These are phyloP conservation scores for Tulasnella sp. DNA, from an alignment of 768 basidiomycete species.

Conservation along the genomic window DNA sequence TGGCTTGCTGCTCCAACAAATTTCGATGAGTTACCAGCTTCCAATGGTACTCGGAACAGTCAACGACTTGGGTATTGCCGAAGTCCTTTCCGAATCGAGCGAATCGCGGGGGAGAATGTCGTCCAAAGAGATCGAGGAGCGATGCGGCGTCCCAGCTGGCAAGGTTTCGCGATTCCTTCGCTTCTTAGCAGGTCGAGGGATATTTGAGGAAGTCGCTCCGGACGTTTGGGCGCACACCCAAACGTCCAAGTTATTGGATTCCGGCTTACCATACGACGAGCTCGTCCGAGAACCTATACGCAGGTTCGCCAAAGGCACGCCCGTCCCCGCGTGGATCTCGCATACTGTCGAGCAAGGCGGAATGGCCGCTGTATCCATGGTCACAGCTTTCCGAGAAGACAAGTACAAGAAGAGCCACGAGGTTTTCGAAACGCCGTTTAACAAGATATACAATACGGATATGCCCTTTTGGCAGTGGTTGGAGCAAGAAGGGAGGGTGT, in stretches of 20 bases:
- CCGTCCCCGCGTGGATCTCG: background rate
- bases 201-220: background rate
- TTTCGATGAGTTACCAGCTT: no score
- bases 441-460: background rate
- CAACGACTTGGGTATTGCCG: no score
- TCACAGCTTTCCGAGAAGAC: background rate
- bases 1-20: no score
- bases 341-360: background rate
- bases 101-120: background rate
- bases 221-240: conserved; percentile 13
- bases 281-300: background rate
- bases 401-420: background rate
- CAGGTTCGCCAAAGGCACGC: background rate
- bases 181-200: background rate
- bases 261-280: background rate
- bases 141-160: background rate
- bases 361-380: background rate
- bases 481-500: background rate
- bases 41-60: no score
- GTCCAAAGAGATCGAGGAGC: background rate
- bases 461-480: background rate
- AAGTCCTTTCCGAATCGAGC: no score
- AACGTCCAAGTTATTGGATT: background rate
- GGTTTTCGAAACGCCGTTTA: background rate
- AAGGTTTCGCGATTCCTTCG: conserved; percentile 3